Evolutionary conservation across 306 rosid species (phyloP), one percentile per base, ranked within the genome.

Genomic region (Vigna mungo): DNA sequence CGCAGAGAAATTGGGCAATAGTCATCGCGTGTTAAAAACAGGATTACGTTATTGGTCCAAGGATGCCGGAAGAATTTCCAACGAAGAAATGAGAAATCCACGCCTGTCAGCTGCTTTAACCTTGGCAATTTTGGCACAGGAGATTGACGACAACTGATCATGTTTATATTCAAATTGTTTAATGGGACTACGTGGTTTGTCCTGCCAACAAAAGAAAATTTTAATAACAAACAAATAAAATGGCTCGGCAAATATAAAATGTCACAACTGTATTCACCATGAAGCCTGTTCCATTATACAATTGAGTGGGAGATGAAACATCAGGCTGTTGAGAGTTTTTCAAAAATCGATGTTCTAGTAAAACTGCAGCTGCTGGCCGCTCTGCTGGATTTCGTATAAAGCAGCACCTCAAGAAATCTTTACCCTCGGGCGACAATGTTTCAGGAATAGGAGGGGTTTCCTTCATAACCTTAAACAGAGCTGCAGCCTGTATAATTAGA

Each of bases 301-400:
- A 25, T 43, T 71, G 86, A 27, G 64, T 66, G 75, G 78, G 51
- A 74, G 88, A 77, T 56, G 59, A 44, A 80, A 83, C 80, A 71
- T 91, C 96, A 4, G 66, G 76, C 75, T 39, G 92, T 53, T 52
- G 97, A 3, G 91, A 78, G 67, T 61, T 87, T 71, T 90, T 94
- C 87, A 94, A 58, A 78, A 94, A 94, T 7, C 88, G 87, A 79
- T 94, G 98, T 66, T 90, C 93, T 6, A 94, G 89, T 75, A 94
- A 87, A 78, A 39, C 58, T 20, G 88, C 80, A 36, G 98, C 96
- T n/a, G 96, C 78, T 71, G 86, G 74, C 47, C 98, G 86, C 76
- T 94, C 96, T 4, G 94, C 97, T 54, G 98, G 97, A 78, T 94
- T 94, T 85, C 98, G 86, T 83, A 36, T 85, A 75, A 94, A 94